Evolutionary conservation across 768 basidiomycete genomes (phyloP).

Genomic region (Podaxis mareebaensis): DNA sequence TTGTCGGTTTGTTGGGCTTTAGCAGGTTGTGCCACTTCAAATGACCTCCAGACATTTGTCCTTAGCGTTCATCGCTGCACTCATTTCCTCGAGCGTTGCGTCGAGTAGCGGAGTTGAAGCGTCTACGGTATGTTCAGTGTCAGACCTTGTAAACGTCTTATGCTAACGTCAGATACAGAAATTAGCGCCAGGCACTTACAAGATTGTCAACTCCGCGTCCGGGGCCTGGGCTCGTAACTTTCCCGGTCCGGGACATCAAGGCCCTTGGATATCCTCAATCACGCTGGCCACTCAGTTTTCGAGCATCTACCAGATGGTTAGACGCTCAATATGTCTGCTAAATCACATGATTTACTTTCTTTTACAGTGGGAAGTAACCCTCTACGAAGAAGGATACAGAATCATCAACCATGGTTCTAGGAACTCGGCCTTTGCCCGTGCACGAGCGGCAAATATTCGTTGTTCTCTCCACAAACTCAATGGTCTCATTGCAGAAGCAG

Average conservation of each 20-base stretch:
- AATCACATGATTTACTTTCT: neutral
- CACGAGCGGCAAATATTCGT: neutral
- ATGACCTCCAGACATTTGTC: neutral
- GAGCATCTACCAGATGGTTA: slow-evolving; percentile 1
- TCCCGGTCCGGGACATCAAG: slow-evolving; percentile 11
- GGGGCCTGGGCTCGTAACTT: slow-evolving; percentile 3
- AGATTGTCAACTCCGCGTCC: neutral
- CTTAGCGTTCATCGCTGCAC: neutral
- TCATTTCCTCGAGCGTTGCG: neutral
- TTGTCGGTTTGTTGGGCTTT: neutral
- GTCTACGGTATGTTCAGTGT: neutral
- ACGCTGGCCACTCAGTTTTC: neutral
- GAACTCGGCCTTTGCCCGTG: slow-evolving; percentile 1
- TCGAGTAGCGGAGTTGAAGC: neutral
- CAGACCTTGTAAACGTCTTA: too few species aligned
- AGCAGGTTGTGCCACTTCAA: neutral
- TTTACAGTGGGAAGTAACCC: slow-evolving; percentile 2
- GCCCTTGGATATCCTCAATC: slow-evolving; percentile 3
- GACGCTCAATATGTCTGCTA: neutral
- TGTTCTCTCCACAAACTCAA: neutral
- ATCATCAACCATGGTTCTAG: slow-evolving; percentile 2
- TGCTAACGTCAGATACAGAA: neutral
- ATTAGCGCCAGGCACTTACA: slow-evolving; percentile 6
- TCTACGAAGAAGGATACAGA: slow-evolving; percentile 9
- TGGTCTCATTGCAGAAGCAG: neutral